These are phyloP conservation scores for Chytridiales sp. DNA, from an alignment of 371 early-diverging fungal species.

Conservation along the genomic window DNA sequence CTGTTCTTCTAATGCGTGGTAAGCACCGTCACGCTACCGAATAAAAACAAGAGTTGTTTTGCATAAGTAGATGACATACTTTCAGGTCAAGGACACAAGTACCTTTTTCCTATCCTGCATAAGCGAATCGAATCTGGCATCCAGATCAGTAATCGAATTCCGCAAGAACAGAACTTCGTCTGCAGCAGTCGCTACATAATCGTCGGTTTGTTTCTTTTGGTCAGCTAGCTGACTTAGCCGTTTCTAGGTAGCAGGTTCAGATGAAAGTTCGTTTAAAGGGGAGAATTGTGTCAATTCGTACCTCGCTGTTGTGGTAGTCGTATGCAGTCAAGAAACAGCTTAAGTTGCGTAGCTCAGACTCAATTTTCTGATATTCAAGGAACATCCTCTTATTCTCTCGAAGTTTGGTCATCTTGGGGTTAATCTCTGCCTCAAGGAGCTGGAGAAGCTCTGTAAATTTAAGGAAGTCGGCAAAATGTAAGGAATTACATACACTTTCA, in stretches of 20 bases:
- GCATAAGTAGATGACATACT: slow-evolving; percentile 18
- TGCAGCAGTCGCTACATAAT: no score
- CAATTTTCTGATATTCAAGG: slow-evolving; percentile 89
- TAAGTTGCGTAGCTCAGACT: slow-evolving; percentile 81
- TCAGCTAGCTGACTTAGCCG: slow-evolving; percentile 25
- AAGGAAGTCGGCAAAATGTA: background rate
- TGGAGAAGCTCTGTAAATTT: slow-evolving; percentile 25
- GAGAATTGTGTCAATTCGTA: slow-evolving; percentile 2
- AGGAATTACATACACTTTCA: slow-evolving; percentile 51
- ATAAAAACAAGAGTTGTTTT: background rate
- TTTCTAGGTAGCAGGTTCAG: no score
- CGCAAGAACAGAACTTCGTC: no score
- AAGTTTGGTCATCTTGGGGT: slow-evolving; percentile 90
- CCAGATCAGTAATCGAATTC: no score
- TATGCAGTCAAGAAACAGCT: slow-evolving; percentile 77
- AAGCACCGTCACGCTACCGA: slow-evolving; percentile 59
- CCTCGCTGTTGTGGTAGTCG: slow-evolving; percentile 61
- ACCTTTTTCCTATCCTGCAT: no score
- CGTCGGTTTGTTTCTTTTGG: no score
- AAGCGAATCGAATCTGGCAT: no score
- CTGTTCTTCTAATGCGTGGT: slow-evolving; percentile 61
- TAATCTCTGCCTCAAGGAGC: slow-evolving; percentile 86
- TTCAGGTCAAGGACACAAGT: no score
- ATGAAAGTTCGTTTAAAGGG: no score
- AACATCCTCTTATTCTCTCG: slow-evolving; percentile 86